These are phyloP conservation scores for Pulveroboletus sp. DNA, from an alignment of 768 basidiomycete species.

Conservation along the genomic window DNA sequence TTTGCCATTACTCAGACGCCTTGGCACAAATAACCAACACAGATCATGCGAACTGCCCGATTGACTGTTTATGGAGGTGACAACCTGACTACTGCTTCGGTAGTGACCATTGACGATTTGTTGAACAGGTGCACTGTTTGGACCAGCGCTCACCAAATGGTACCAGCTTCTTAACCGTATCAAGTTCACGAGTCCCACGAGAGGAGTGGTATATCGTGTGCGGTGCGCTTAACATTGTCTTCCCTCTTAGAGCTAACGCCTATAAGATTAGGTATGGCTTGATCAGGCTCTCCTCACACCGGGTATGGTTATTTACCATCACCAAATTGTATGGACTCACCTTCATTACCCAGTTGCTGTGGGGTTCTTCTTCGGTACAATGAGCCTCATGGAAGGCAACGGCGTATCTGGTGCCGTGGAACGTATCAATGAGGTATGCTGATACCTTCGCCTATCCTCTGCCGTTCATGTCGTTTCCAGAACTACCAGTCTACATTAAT, in stretches of 20 bases:
- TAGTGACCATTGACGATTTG: not conserved
- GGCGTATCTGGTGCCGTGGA: conserved; percentile 46
- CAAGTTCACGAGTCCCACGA: conserved; percentile 59
- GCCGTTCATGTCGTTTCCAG: conserved; percentile 32
- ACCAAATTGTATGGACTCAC: conserved; percentile 12
- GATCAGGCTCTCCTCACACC: conserved; percentile 82
- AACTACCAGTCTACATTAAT: conserved; percentile 70
- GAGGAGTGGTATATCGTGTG: conserved; percentile 60
- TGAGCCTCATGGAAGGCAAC: conserved; percentile 80
- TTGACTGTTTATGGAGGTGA: conserved; percentile 71
- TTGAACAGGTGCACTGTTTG: conserved; percentile 61
- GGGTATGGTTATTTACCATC: conserved; percentile 31
- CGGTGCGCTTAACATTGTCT: conserved; percentile 15
- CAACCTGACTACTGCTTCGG: not conserved
- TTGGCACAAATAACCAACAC: not conserved
- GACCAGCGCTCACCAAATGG: conserved; percentile 81
- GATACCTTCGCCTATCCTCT: not conserved
- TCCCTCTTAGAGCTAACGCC: not conserved
- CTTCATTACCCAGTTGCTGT: conserved; percentile 38
- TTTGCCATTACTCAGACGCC: not conserved
- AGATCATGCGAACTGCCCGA: conserved; percentile 61
- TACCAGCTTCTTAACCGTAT: conserved; percentile 68
- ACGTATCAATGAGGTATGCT: conserved; percentile 38
- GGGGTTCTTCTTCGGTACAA: conserved; percentile 63
- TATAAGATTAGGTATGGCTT: conserved; percentile 57